A percentile compares a stretch with the other conserved stretches of the same genome.
Conservation (phyloP, 176 grass and related monocot species). For the Musa troglodytarum region DNA sequence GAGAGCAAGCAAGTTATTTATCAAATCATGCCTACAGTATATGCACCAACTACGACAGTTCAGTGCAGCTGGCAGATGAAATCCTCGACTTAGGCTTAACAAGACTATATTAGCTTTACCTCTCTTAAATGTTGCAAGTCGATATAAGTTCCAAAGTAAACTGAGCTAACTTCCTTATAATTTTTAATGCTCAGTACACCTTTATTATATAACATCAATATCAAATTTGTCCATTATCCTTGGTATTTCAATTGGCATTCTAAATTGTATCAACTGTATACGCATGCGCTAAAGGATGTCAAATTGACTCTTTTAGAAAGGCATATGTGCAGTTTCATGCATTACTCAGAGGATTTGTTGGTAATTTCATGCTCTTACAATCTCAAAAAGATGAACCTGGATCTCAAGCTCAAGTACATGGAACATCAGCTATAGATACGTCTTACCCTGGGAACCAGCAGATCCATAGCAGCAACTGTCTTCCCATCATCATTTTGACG, state of each 20-base stretch:
- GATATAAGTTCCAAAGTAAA: neutral
- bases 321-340: neutral
- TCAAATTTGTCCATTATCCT: neutral
- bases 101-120: neutral
- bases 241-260: neutral
- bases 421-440: neutral
- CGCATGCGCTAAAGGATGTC: neutral
- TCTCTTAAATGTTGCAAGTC: neutral
- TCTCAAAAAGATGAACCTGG: neutral
- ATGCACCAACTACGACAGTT: neutral
- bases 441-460: conserved; percentile 84
- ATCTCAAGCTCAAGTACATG: neutral
- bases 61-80: neutral
- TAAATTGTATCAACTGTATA: neutral
- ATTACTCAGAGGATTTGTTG: no score
- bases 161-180: neutral
- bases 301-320: neutral
- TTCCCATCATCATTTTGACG: conserved; percentile 87
- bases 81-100: neutral
- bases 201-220: no score
- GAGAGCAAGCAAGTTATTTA: neutral
- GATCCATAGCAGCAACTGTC: conserved; percentile 95
- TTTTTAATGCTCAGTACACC: neutral
- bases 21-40: neutral
- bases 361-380: neutral